Base-by-base conservation (phyloP, 305 asterid genomes). In the Plantago coronopus region DNA sequence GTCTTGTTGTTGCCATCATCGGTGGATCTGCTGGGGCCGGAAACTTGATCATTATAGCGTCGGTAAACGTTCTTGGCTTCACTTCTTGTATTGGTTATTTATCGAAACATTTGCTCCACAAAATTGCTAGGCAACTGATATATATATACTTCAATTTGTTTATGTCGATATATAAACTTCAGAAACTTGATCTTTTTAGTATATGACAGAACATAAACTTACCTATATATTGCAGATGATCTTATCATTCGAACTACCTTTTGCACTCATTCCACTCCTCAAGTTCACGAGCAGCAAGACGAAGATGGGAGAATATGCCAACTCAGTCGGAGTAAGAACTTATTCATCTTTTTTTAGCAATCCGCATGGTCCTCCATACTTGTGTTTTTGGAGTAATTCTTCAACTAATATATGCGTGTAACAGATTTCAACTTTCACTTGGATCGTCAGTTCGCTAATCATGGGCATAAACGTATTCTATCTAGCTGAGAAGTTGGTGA, bases 11-110 rank as follows among this genome's bases (percentile, higher is more conserved):
- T 37, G 88, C 98, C 9, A 70, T 88, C 64, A 79, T 84, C 15
- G 95, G 96, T 66, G 97, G 98, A 34, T 72, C 97, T 20, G 70
- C 76, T 42, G 98, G 97, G 46, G 93, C 98, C 21, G 96, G 98
- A 73, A 74, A 89, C 73, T 71, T 93, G 79, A 93, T 93, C 76
- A 89, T 91, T 74, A 66, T 89, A 69, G 95, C 98, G 27, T 89
- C 96, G 86, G 98, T 91, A 86, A 54, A 60, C 18, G 42, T 62
- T 66, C 48, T 69, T 40, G 46, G 17, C 42, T 72, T 53, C 44
- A 12, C 17, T 54, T 47, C 38, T 22, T 1, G 37, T 51, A 12
- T 22, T 50, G 3, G 0, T 50, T 0, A 4, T 50, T 21, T 50
- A n/a, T n/a, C 20, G 5, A 13, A 12, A 9, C 34, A 5, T 2